phyloP scores from a whole-genome alignment of 257 asterid genomes.

The Nicotiana otophora region DNA sequence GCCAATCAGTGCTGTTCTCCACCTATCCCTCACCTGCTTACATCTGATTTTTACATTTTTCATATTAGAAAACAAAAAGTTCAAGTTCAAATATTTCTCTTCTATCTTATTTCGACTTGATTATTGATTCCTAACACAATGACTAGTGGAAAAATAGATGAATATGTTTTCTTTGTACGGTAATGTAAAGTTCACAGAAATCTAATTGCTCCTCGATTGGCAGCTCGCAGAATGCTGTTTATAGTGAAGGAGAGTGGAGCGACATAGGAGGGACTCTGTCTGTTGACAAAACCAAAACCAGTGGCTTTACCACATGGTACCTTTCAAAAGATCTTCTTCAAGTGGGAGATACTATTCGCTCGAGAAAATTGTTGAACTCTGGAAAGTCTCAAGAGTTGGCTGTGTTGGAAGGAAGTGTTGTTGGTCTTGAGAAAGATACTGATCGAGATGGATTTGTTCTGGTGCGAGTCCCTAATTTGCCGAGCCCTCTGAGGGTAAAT shows the following conservation, averaged over 20 bases:
- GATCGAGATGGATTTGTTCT: slow-evolving; percentile 43
- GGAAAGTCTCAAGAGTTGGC: slow-evolving; percentile 26
- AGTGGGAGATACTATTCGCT: slow-evolving; percentile 53
- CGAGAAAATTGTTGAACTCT: slow-evolving; percentile 34
- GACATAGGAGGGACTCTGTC: slow-evolving; percentile 30
- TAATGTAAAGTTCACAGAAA: background rate
- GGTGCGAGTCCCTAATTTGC: slow-evolving; percentile 39
- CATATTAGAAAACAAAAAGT: background rate
- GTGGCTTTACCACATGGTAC: slow-evolving; percentile 44
- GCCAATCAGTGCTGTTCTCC: background rate
- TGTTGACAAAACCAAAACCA: slow-evolving; percentile 26
- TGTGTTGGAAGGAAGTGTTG: slow-evolving; percentile 45
- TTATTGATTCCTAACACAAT: background rate
- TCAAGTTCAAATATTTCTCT: background rate
- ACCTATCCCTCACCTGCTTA: background rate
- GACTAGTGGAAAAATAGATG: background rate
- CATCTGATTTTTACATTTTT: background rate
- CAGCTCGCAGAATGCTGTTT: slow-evolving; percentile 41
- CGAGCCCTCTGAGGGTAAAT: slow-evolving; percentile 38
- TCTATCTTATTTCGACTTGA: background rate
- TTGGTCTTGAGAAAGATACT: slow-evolving; percentile 48
- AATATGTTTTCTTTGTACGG: background rate
- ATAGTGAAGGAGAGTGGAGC: slow-evolving; percentile 40
- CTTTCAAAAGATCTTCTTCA: slow-evolving; percentile 52
- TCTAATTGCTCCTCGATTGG: slow-evolving; percentile 15